Conservation (phyloP, 2,329 filamentous ascomycete genomes). For the Xylariaceae sp. region DNA sequence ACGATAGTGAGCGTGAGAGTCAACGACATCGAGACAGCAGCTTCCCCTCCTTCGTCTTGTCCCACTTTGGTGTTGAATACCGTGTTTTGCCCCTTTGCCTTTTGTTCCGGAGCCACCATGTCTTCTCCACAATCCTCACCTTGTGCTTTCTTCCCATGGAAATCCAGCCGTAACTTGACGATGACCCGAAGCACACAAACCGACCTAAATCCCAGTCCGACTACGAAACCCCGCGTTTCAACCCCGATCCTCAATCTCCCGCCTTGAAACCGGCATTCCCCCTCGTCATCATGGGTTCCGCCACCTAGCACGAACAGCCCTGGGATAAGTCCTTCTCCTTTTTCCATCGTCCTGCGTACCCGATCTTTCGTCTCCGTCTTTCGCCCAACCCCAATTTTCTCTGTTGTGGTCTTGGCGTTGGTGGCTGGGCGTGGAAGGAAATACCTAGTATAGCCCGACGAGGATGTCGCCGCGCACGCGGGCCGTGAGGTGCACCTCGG, state of each 20-base stretch:
- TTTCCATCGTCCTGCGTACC: background rate
- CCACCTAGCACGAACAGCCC: conserved; percentile 17
- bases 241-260: conserved; percentile 9
- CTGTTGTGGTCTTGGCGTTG: background rate
- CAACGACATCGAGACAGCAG: background rate
- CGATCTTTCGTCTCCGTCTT: background rate
- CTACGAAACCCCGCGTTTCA: conserved; percentile 14
- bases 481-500: conserved; percentile 60
- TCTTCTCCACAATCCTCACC: conserved; percentile 5
- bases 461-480: conserved; percentile 60
- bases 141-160: conserved; percentile 5
- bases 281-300: background rate
- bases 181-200: conserved; percentile 15
- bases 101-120: conserved; percentile 2
- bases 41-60: background rate
- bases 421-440: background rate
- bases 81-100: background rate
- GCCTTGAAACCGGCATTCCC: conserved; percentile 7
- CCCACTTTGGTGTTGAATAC: background rate
- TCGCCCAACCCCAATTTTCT: background rate
- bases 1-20: background rate
- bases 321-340: conserved; percentile 3
- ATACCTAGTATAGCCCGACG: conserved; percentile 51
- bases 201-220: conserved; percentile 11
- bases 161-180: conserved; percentile 15